Evolutionary conservation across 2,329 filamentous ascomycete species (phyloP).

Genomic region (Aspergillus bombycis): DNA sequence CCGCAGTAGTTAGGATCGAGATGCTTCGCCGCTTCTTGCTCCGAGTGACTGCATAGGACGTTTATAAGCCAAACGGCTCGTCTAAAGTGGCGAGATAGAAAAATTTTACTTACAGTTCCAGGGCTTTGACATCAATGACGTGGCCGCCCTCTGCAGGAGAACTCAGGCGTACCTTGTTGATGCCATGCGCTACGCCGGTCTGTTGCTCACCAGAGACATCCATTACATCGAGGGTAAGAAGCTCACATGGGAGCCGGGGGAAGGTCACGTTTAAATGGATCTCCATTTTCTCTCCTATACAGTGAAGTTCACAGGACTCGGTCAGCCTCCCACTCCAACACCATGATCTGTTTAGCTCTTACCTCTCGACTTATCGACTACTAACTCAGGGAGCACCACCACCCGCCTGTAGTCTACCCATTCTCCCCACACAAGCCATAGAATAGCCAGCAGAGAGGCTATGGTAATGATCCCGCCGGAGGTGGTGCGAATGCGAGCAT

Average conservation of each 20-base stretch:
- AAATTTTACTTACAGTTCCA: constrained; percentile 64
- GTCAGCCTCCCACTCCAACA: constrained; percentile 8
- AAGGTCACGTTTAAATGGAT: constrained; percentile 98
- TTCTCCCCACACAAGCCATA: constrained; percentile 92
- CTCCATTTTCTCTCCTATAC: constrained; percentile 91
- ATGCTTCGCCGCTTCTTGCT: constrained; percentile 71
- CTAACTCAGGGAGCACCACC: constrained; percentile 84
- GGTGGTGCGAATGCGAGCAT: constrained; percentile 93
- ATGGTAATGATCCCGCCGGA: constrained; percentile 96
- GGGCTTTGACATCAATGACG: constrained; percentile 69
- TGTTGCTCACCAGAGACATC: constrained; percentile 97
- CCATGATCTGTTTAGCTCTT: constrained; percentile 22
- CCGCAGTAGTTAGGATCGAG: constrained; percentile 93
- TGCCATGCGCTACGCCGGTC: constrained; percentile 87
- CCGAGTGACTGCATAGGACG: constrained; percentile 58
- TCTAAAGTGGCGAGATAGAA: constrained; percentile 11
- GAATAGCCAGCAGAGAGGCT: constrained; percentile 80
- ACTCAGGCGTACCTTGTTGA: constrained; percentile 84
- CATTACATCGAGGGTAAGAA: constrained; percentile 97
- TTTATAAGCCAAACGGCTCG: background rate
- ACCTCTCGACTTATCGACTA: constrained; percentile 97
- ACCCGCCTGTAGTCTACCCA: constrained; percentile 91
- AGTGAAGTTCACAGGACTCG: constrained; percentile 17
- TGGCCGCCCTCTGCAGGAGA: constrained; percentile 73
- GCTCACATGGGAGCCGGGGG: constrained; percentile 88